Evolutionary conservation across 1,139 yeast genomes (phyloP).

Genomic region (Candida pseudocylindracea): DNA sequence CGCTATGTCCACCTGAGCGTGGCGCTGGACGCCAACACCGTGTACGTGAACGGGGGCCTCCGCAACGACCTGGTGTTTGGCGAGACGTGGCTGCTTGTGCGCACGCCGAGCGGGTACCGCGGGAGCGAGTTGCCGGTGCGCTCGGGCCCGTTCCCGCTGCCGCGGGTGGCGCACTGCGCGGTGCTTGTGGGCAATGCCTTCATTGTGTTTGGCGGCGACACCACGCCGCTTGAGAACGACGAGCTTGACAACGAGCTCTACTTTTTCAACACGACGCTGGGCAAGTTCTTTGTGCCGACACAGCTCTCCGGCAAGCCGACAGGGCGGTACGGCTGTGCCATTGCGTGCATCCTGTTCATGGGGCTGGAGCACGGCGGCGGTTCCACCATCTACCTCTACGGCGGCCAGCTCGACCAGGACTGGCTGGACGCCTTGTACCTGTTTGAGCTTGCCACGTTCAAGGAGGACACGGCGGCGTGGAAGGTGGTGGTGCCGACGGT

Average conservation of each 20-base stretch:
- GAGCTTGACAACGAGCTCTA: slow-evolving; percentile 77
- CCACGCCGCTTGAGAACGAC: slow-evolving; percentile 66
- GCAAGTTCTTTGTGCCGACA: slow-evolving; percentile 76
- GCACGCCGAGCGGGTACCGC: slow-evolving; percentile 12
- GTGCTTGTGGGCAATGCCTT: slow-evolving; percentile 89
- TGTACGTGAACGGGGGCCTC: slow-evolving; percentile 86
- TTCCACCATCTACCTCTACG: slow-evolving; percentile 43
- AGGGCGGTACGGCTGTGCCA: slow-evolving; percentile 89
- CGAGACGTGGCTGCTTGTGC: slow-evolving; percentile 68
- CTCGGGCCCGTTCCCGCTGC: slow-evolving; percentile 57
- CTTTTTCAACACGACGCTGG: slow-evolving; percentile 72
- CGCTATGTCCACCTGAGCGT: slow-evolving; percentile 74
- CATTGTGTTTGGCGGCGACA: slow-evolving; percentile 92
- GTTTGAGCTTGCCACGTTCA: slow-evolving; percentile 76
- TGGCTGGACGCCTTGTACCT: slow-evolving; percentile 71
- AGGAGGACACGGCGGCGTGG: slow-evolving; percentile 75
- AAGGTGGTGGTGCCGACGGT: slow-evolving; percentile 32
- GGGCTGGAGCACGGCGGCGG: slow-evolving; percentile 6
- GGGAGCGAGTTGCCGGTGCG: slow-evolving; percentile 25
- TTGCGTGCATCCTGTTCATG: slow-evolving; percentile 28
- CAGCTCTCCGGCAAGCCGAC: slow-evolving; percentile 70
- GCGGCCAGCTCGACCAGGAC: slow-evolving; percentile 85
- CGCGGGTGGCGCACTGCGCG: slow-evolving; percentile 91
- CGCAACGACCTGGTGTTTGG: slow-evolving; percentile 87
- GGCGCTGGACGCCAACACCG: slow-evolving; percentile 60